Evolutionary conservation across 192 early-diverging fungal genomes (phyloP), one percentile per base, ranked within the genome.

Genomic region (Backusella parvicylindrica): DNA sequence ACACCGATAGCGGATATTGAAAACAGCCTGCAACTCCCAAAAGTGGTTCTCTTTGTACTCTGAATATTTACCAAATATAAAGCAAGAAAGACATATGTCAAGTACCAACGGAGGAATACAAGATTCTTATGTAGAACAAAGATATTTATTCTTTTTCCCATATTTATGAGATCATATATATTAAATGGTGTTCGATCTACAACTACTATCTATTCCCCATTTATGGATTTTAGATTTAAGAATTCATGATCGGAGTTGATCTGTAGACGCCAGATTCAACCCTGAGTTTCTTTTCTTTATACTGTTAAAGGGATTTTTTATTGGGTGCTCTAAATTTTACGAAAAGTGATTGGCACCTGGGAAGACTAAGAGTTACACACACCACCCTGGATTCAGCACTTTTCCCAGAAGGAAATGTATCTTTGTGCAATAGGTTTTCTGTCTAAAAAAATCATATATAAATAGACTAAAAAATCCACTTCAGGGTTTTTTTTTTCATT

Each of bases 101-200:
- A 60, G 21, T 28, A 60, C 21, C 21, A 60, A 28, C 53, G 28
- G 28, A 60, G 53, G 53, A 60, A 26, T 60, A 60, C 53, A 60
- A 60, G 53, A 60, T 60, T 60, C 21, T 60, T 60, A 60, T 9
- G 53, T 60, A 60, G 26, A 60, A 60, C 53, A 60, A 60, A 60
- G 53, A 60, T 60, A 60, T 60, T 13, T 28, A 12, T 28, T 12
- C 26, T 60, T 60, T 26, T 60, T 60, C 53, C 53, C 53, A 60
- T 21, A 60, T 26, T 60, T 60, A 60, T 28, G 53, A 60, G 26
- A 60, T 60, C 21, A 4, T 60, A 26, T 60, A 26, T 60, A 60
- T 60, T 28, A 60, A 60, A 60, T 60, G 12, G 21, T 28, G 26
- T 60, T 60, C 26, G 8, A 60, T 60, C 12, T 28, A 26, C 26